Base-by-base conservation (phyloP, 2,329 filamentous ascomycete genomes). In the Botrytis pseudocinerea region DNA sequence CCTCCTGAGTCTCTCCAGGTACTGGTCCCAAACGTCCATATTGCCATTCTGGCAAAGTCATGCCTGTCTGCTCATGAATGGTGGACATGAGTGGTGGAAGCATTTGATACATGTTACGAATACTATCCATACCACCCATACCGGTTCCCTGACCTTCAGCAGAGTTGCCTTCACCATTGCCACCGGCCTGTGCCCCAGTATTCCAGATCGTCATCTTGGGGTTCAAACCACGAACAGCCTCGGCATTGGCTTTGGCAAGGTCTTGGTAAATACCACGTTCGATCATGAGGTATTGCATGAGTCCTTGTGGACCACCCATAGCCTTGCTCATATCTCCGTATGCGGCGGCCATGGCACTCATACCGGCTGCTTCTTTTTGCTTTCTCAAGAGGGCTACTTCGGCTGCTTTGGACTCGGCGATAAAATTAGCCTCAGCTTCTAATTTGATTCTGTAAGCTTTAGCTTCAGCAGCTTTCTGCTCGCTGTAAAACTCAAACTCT, bases 121-220 rank as follows among this genome's bases (percentile, higher is more conserved):
- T 91, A 6, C 91, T 87, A 1, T 87, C 88, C 38, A 86, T 84
- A 14, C 86, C 82, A 73, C 93, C 90, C 72, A 87, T 84, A 60
- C 82, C 81, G 59, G 82, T 82, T 40, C 82, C 83, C 60, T 80
- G 80, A 18, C 82, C 83, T 48, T 68, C 64, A 7, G 32, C 46
- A 20, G 70, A 65, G 20, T 12, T 32, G 28, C 38, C 51, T 59
- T 28, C n/a, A 25, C 80, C 85, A 46, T 75, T 75, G 28, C 75
- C 72, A 6, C 78, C 78, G 62, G 78, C 78, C 69, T 87, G 83
- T 66, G 83, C 81, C 61, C 92, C 92, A 14, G 93, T 97, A 81
- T 93, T 96, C 94, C 93, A 97, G 40, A 95, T 90, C 75, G 91
- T 94, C 84, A 97, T 96, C 90, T 97, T 97, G 76, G 94, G 94